These are phyloP conservation scores for Leccinum incarnatum DNA, from an alignment of 768 basidiomycete genomes.

Conservation along the genomic window DNA sequence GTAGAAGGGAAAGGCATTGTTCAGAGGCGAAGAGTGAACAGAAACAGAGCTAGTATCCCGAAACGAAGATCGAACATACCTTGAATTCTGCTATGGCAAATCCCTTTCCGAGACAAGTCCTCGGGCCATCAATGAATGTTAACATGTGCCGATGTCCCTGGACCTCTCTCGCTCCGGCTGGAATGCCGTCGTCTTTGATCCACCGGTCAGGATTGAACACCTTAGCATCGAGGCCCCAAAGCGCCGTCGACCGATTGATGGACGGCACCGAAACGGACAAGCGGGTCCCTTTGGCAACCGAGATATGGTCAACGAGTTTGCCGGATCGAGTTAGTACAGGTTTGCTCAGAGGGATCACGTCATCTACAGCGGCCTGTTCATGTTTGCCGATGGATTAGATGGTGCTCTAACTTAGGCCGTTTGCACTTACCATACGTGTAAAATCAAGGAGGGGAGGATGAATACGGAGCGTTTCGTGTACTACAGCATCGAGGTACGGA, in stretches of 20 bases:
- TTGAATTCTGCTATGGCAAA: conserved; percentile 24
- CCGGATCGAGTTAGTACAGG: conserved; percentile 48
- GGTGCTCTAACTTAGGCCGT: background rate
- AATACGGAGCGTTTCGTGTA: conserved; percentile 44
- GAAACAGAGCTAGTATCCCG: background rate
- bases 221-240: conserved; percentile 63
- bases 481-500: conserved; percentile 55
- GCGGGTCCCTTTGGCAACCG: conserved; percentile 46
- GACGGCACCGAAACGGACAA: conserved; percentile 42
- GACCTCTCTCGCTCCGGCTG: conserved; percentile 38
- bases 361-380: conserved; percentile 48
- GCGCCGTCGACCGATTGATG: conserved; percentile 47
- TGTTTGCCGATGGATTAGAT: background rate
- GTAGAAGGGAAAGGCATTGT: background rate
- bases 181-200: conserved; percentile 39
- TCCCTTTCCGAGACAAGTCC: conserved; percentile 33
- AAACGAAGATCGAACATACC: conserved; percentile 13
- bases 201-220: conserved; percentile 66
- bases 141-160: conserved; percentile 51
- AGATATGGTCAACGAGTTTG: conserved; percentile 36
- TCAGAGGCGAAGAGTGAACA: background rate
- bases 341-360: conserved; percentile 53
- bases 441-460: conserved; percentile 39
- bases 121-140: conserved; percentile 51
- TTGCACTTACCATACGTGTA: conserved; percentile 11